phyloP scores from a whole-genome alignment of 2,329 filamentous ascomycete genomes.

The Iodosphaeria phyllophila region DNA sequence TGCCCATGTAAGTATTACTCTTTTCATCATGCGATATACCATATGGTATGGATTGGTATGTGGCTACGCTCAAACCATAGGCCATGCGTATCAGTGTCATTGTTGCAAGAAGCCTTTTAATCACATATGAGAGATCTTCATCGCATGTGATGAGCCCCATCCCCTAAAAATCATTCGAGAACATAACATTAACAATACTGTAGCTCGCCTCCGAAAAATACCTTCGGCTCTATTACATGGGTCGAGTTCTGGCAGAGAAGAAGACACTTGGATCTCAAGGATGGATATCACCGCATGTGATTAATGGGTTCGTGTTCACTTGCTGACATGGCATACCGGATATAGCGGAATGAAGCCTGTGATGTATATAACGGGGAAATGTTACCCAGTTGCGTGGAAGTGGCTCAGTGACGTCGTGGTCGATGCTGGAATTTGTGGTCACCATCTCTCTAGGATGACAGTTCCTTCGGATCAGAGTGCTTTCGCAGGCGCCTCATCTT shows the following conservation, averaged over 20 bases:
- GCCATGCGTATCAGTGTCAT: neutral
- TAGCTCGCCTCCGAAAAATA: constrained; percentile 39
- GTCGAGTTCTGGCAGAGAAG: constrained; percentile 57
- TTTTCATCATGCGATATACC: constrained; percentile 1
- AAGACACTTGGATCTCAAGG: constrained; percentile 47
- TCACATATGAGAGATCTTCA: constrained; percentile 2
- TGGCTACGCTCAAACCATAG: too few species aligned
- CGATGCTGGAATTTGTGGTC: too few species aligned
- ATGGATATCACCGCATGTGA: constrained; percentile 56
- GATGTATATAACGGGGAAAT: too few species aligned
- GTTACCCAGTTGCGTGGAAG: too few species aligned
- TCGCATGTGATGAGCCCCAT: too few species aligned
- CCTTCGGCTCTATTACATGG: constrained; percentile 62
- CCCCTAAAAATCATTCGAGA: too few species aligned
- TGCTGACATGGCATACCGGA: too few species aligned
- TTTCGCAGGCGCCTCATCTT: too few species aligned
- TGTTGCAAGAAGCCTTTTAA: neutral
- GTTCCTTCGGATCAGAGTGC: too few species aligned
- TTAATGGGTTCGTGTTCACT: constrained; percentile 60
- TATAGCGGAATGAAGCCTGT: too few species aligned
- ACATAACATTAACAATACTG: constrained; percentile 1
- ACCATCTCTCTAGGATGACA: too few species aligned
- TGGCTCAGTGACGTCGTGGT: too few species aligned
- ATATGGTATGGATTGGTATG: neutral
- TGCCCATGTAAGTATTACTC: constrained; percentile 32